phyloP scores from a whole-genome alignment of 306 rosid species.

The Vachellia pachyceras region DNA sequence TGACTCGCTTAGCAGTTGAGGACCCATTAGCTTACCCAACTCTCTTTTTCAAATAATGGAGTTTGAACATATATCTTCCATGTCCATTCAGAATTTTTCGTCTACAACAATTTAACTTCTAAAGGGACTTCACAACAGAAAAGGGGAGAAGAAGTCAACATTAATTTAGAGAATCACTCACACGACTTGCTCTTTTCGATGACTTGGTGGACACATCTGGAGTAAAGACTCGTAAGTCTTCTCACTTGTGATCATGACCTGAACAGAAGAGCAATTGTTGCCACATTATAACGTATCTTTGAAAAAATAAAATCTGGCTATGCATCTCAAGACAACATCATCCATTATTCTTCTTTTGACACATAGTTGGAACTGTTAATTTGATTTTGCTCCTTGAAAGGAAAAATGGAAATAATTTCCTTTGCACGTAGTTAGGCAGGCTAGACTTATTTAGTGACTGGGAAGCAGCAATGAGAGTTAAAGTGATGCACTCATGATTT shows the following conservation, averaged over 20 bases:
- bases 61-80: background rate
- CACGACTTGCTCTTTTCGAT: background rate
- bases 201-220: background rate
- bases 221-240: background rate
- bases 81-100: background rate
- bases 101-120: background rate
- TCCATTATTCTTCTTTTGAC: background rate
- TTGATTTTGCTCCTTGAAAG: background rate
- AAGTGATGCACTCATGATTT: background rate
- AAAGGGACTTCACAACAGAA: background rate
- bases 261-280: background rate
- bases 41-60: background rate
- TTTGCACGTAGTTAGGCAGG: background rate
- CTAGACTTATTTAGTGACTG: background rate
- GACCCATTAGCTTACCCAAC: background rate
- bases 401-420: background rate
- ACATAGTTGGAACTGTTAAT: background rate
- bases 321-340: background rate
- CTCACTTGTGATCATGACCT: background rate
- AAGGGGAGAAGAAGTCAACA: background rate
- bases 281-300: background rate
- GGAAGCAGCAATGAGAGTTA: background rate
- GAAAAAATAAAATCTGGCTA: conserved; percentile 5
- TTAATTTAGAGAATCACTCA: conserved; percentile 1
- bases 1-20: conserved; percentile 4